A percentile compares a stretch with the other conserved stretches of the same genome.
Conservation (phyloP, 805 yeast species). For the Cyberlindnera maritima region DNA sequence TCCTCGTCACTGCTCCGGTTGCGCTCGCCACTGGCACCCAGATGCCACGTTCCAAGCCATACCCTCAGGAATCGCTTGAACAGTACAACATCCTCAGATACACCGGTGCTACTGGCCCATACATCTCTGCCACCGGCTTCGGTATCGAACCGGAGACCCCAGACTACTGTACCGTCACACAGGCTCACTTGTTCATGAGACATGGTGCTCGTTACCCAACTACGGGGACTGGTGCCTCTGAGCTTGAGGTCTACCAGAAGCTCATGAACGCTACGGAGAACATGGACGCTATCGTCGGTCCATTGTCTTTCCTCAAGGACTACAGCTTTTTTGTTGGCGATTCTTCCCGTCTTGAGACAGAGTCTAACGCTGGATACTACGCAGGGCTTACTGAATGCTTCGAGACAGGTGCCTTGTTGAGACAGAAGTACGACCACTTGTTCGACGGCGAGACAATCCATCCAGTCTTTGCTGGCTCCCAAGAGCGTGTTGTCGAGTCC, state of each 20-base stretch:
- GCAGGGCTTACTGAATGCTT: slow-evolving; percentile 47
- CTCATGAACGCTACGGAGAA: slow-evolving; percentile 33
- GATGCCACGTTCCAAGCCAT: slow-evolving; percentile 17
- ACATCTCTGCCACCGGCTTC: slow-evolving; percentile 46
- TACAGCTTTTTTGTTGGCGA: slow-evolving; percentile 48
- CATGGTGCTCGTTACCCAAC: slow-evolving; percentile 82
- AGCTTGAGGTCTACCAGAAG: slow-evolving; percentile 26
- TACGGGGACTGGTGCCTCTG: slow-evolving; percentile 31
- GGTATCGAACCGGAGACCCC: slow-evolving; percentile 52
- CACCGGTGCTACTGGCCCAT: slow-evolving; percentile 59
- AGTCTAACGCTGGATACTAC: slow-evolving; percentile 36
- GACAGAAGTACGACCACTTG: slow-evolving; percentile 41
- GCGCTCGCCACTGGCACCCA: neutral
- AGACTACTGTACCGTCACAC: slow-evolving; percentile 51
- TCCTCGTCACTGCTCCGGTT: slow-evolving; percentile 1
- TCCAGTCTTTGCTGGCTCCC: slow-evolving; percentile 47
- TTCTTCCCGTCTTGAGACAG: slow-evolving; percentile 40
- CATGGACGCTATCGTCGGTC: slow-evolving; percentile 41
- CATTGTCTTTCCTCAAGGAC: slow-evolving; percentile 50
- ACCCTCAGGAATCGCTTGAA: slow-evolving; percentile 20
- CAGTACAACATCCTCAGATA: slow-evolving; percentile 35
- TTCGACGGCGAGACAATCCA: slow-evolving; percentile 35
- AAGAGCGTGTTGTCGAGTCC: slow-evolving; percentile 46
- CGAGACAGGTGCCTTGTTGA: slow-evolving; percentile 43
- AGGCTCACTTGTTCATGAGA: slow-evolving; percentile 68